Percentiles rank a stretch among this genome's conserved stretches.
These are phyloP conservation scores for Bipolaris gigantea DNA, from an alignment of 2,329 filamentous ascomycete genomes.

Conservation along the genomic window DNA sequence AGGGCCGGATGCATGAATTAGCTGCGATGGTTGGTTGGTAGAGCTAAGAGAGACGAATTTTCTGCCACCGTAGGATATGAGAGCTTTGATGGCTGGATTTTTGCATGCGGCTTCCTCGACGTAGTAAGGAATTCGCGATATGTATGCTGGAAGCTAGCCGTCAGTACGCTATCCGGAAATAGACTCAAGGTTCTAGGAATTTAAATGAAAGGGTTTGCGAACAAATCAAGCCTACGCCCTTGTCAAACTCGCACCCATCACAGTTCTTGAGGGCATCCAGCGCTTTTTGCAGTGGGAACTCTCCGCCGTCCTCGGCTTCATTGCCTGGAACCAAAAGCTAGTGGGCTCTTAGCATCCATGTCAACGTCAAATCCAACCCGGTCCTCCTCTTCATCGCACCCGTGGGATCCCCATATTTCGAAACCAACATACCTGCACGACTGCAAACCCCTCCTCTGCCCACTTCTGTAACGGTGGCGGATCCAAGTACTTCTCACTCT, in stretches of 20 bases:
- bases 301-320: conserved; percentile 33
- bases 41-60: conserved; percentile 31
- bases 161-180: conserved; percentile 3
- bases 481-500: conserved; percentile 47
- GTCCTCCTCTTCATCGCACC: conserved; percentile 38
- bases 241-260: conserved; percentile 28
- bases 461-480: conserved; percentile 66
- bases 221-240: conserved; percentile 40
- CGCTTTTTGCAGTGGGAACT: conserved; percentile 35
- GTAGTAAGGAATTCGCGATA: conserved; percentile 37
- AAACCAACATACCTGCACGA: conserved; percentile 51
- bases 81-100: conserved; percentile 33
- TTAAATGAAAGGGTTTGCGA: background rate
- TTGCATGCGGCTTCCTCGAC: conserved; percentile 33
- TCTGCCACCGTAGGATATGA: conserved; percentile 37
- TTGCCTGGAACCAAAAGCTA: conserved; percentile 51
- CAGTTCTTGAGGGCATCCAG: conserved; percentile 28
- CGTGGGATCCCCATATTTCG: background rate
- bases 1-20: conserved; percentile 32
- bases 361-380: background rate
- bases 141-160: conserved; percentile 27
- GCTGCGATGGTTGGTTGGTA: conserved; percentile 29
- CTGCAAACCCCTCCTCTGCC: conserved; percentile 70
- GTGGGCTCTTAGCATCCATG: background rate
- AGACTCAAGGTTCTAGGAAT: background rate